Base-by-base conservation (phyloP, 306 rosid genomes). In the Lathyrus oleraceus region DNA sequence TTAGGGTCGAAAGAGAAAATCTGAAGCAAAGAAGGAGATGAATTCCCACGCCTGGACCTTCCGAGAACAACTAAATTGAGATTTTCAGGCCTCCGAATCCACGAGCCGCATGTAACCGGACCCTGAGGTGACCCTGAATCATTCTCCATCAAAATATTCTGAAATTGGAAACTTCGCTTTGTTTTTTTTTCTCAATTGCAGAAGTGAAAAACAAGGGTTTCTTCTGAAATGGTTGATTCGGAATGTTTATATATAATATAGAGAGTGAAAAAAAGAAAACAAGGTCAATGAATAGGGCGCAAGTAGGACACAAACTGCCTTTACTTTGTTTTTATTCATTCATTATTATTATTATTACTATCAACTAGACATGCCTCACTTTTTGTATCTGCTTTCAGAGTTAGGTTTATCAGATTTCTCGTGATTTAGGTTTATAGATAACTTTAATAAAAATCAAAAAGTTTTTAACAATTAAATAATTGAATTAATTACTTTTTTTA, bases 61-160 rank as follows among this genome's bases (percentile, higher is more conserved):
- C 94, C 97, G 2, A 85, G 56, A 54, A 87, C 84, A 28, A 81
- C 88, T 48, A 85, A 78, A 56, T 68, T 84, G 13, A 71, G 73
- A 15, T 88, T 94, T 21, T 94, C 96, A 70, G 98, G 90, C n/a
- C 96, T 78, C 36, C 98, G 89, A 77, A 88, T 90, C 98, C 98
- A 94, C 38, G 89, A 80, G 62, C 97, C 98, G 57, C 97, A 90
- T 4, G 87, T 75, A 38, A 88, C 81, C 47, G 92, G 84, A 74
- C 96, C 94, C 85, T 75, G 74, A 13, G 83, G 73, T 51, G 92
- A 86, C 79, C 91, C 90, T 11, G 75, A 71, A 58, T 73, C 81
- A 11, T 77, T 73, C 65, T 79, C 95, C 96, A 89, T 87, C 51
- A 43, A 59, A 38, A 58, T 49, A 54, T 74, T 4, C 39, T 8